phyloP scores from a whole-genome alignment of 768 basidiomycete genomes.

The Gelatoporia subvermispora region DNA sequence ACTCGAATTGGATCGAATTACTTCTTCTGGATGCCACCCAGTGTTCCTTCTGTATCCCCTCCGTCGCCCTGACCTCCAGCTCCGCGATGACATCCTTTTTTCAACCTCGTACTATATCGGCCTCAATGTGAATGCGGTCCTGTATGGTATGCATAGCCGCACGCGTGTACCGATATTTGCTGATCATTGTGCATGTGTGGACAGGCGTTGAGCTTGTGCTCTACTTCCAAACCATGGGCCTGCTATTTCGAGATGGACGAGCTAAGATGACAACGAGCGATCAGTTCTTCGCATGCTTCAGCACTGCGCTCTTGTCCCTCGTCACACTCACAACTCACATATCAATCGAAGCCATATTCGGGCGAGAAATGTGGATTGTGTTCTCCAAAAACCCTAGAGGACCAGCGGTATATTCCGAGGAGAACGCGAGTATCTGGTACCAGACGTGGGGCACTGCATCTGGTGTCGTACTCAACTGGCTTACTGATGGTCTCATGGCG shows the following conservation, averaged over 20 bases:
- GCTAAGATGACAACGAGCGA: background rate
- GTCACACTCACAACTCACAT: constrained; percentile 31
- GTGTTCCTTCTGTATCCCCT: too few species aligned
- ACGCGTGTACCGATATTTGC: background rate
- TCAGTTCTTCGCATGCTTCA: constrained; percentile 13
- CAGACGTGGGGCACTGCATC: constrained; percentile 25
- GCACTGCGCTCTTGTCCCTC: constrained; percentile 25
- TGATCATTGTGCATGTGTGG: background rate
- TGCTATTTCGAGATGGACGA: constrained; percentile 5
- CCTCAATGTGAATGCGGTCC: constrained; percentile 11
- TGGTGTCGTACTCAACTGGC: constrained; percentile 24
- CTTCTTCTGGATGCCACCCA: too few species aligned
- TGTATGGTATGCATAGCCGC: constrained; percentile 9
- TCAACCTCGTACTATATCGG: constrained; percentile 6
- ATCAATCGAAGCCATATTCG: constrained; percentile 24
- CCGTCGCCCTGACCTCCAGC: too few species aligned
- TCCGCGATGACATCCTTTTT: too few species aligned
- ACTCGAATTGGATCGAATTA: too few species aligned
- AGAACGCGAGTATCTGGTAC: constrained; percentile 24
- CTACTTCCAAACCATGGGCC: constrained; percentile 20
- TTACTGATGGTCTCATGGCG: constrained; percentile 37
- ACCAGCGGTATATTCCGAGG: constrained; percentile 26
- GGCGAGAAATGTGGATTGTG: constrained; percentile 33
- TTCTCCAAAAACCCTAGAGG: constrained; percentile 29
- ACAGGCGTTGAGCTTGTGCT: constrained; percentile 24